Conservation (phyloP, 371 early-diverging fungal species). For the Mucor saturninus region DNA sequence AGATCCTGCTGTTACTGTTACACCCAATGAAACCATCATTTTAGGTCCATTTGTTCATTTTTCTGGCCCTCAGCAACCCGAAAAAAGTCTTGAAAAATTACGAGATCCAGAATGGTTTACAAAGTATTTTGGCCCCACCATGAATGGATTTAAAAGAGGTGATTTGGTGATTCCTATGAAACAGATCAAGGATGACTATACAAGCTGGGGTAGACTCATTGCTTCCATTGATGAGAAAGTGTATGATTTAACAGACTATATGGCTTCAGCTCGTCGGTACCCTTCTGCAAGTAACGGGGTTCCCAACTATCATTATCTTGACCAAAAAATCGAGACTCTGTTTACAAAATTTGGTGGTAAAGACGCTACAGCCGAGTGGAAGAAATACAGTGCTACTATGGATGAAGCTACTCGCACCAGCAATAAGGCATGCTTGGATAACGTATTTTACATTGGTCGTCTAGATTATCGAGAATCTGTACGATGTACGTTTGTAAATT, state of each 20-base stretch:
- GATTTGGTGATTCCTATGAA: slow-evolving; percentile 37
- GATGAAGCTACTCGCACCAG: slow-evolving; percentile 28
- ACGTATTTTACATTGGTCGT: slow-evolving; percentile 83
- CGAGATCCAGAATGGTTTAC: slow-evolving; percentile 49
- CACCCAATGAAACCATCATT: slow-evolving; percentile 46
- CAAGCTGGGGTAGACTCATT: slow-evolving; percentile 47
- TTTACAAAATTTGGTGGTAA: slow-evolving; percentile 47
- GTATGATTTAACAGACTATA: slow-evolving; percentile 63
- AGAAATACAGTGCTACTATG: slow-evolving; percentile 54
- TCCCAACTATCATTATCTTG: slow-evolving; percentile 44
- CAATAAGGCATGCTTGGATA: slow-evolving; percentile 71
- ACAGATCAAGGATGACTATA: slow-evolving; percentile 33
- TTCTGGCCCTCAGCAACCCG: slow-evolving; percentile 36
- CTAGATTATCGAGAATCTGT: slow-evolving; percentile 82
- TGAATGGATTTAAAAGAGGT: slow-evolving; percentile 44
- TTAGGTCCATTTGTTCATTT: slow-evolving; percentile 44
- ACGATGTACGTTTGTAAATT: slow-evolving; percentile 87
- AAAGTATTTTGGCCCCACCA: slow-evolving; percentile 43
- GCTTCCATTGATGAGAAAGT: slow-evolving; percentile 67
- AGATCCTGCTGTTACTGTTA: slow-evolving; percentile 38
- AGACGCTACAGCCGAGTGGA: slow-evolving; percentile 49
- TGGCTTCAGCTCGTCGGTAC: slow-evolving; percentile 43
- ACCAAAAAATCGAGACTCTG: slow-evolving; percentile 39
- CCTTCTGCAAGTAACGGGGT: slow-evolving; percentile 28
- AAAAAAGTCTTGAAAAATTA: slow-evolving; percentile 34